These are phyloP conservation scores for Spathaspora sp. DNA, from an alignment of 805 yeast species.

Conservation along the genomic window DNA sequence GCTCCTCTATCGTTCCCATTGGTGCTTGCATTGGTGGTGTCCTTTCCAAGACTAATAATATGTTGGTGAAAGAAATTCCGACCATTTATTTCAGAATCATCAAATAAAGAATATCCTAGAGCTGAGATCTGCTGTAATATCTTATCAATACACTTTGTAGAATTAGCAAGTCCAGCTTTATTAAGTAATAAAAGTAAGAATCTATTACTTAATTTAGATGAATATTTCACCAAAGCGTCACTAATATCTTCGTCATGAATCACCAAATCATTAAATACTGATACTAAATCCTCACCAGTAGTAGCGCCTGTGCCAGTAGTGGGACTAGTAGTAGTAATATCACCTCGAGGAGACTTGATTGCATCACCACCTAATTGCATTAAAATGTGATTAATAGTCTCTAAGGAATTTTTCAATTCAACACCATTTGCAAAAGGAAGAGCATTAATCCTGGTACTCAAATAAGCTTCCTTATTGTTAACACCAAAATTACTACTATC, in stretches of 20 bases:
- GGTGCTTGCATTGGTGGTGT: slow-evolving; percentile 22
- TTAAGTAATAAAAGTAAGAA: slow-evolving; percentile 58
- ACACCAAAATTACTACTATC: slow-evolving; percentile 10
- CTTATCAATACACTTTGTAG: slow-evolving; percentile 56
- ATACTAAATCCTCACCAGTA: slow-evolving; percentile 14
- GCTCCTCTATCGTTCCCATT: slow-evolving; percentile 12
- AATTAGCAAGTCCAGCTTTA: slow-evolving; percentile 56
- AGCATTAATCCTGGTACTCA: slow-evolving; percentile 66
- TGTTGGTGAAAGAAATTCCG: slow-evolving; percentile 85
- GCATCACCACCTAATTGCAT: slow-evolving; percentile 44
- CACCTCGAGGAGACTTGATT: slow-evolving; percentile 4
- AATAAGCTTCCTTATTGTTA: slow-evolving; percentile 36
- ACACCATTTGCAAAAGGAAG: slow-evolving; percentile 73
- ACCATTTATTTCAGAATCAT: slow-evolving; percentile 70
- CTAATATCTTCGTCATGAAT: slow-evolving; percentile 37
- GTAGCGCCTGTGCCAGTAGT: slow-evolving; percentile 8
- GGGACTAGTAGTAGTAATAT: background rate
- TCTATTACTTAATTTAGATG: slow-evolving; percentile 44
- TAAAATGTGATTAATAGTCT: slow-evolving; percentile 48
- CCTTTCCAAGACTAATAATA: slow-evolving; percentile 74
- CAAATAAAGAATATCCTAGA: slow-evolving; percentile 38
- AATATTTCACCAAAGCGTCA: slow-evolving; percentile 38
- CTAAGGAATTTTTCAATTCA: slow-evolving; percentile 53
- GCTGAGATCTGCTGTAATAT: slow-evolving; percentile 46
- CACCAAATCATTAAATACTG: slow-evolving; percentile 20